A percentile compares a stretch with the other conserved stretches of the same genome.
Evolutionary conservation across 805 yeast genomes (phyloP).

Genomic region (Candida endomychidarum): DNA sequence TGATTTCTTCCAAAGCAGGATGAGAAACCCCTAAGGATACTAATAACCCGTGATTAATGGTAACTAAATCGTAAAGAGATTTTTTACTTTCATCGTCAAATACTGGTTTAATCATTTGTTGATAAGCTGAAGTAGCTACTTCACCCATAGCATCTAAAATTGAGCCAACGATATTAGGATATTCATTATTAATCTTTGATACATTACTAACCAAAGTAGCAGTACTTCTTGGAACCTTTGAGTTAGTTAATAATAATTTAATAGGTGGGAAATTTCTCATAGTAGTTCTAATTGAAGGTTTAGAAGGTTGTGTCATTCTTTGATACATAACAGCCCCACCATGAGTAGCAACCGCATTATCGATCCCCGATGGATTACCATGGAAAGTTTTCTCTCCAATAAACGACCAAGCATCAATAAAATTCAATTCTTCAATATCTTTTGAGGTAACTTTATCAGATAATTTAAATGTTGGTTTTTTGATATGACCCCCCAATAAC

Average conservation of each 20-base stretch:
- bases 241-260: slow-evolving; percentile 75
- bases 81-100: slow-evolving; percentile 40
- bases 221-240: slow-evolving; percentile 84
- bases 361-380: slow-evolving; percentile 96
- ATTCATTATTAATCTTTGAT: slow-evolving; percentile 48
- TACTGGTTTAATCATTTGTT: slow-evolving; percentile 54
- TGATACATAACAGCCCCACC: slow-evolving; percentile 96
- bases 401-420: slow-evolving; percentile 83
- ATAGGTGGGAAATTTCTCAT: slow-evolving; percentile 75
- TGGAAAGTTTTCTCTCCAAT: slow-evolving; percentile 95
- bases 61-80: slow-evolving; percentile 58
- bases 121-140: slow-evolving; percentile 71
- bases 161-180: slow-evolving; percentile 54
- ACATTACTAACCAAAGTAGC: slow-evolving; percentile 82
- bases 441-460: slow-evolving; percentile 32
- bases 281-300: slow-evolving; percentile 61
- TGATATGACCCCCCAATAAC: slow-evolving; percentile 55
- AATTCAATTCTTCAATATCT: slow-evolving; percentile 46
- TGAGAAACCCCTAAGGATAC: slow-evolving; percentile 90
- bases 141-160: slow-evolving; percentile 76
- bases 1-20: slow-evolving; percentile 80
- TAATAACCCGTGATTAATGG: slow-evolving; percentile 84
- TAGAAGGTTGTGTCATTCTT: slow-evolving; percentile 51
- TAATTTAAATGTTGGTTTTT: slow-evolving; percentile 31
- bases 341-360: slow-evolving; percentile 91